These are phyloP conservation scores for Diaporthe sp. DNA, from an alignment of 2,329 filamentous ascomycete species.

Conservation along the genomic window DNA sequence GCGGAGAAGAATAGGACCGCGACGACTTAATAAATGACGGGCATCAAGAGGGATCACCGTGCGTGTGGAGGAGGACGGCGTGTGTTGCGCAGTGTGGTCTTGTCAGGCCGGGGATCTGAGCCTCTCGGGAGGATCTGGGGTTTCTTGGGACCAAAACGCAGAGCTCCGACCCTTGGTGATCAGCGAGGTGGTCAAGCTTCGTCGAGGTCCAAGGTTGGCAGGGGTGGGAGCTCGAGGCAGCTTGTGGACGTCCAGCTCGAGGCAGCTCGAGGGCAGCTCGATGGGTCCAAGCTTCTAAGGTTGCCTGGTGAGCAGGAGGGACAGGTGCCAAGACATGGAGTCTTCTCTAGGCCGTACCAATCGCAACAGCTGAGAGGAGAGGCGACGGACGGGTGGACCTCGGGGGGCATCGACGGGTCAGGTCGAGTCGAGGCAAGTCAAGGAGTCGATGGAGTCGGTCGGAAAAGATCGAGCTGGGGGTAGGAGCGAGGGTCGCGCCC, in stretches of 20 bases:
- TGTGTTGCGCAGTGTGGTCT: neutral
- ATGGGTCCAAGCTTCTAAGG: slow-evolving; percentile 23
- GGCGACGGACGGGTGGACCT: neutral
- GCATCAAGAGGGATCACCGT: slow-evolving; percentile 19
- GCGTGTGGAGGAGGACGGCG: slow-evolving; percentile 27
- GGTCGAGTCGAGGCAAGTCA: neutral
- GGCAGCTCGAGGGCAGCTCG: slow-evolving; percentile 10
- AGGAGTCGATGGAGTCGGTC: neutral
- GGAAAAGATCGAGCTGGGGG: neutral
- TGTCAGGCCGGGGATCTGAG: slow-evolving; percentile 21
- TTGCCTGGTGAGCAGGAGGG: slow-evolving; percentile 11
- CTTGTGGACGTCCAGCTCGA: slow-evolving; percentile 7
- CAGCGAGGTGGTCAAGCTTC: slow-evolving; percentile 30
- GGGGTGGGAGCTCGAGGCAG: slow-evolving; percentile 36
- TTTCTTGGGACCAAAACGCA: slow-evolving; percentile 7
- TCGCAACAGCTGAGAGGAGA: slow-evolving; percentile 20
- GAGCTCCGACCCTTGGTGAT: slow-evolving; percentile 16
- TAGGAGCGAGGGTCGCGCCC: neutral
- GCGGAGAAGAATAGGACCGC: slow-evolving; percentile 24
- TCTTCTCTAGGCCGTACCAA: slow-evolving; percentile 13
- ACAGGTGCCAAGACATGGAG: slow-evolving; percentile 13
- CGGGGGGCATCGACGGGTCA: neutral
- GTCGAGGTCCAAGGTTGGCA: slow-evolving; percentile 24
- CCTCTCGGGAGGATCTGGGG: slow-evolving; percentile 28
- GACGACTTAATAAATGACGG: slow-evolving; percentile 32